Evolutionary conservation across 148 eudicot species (phyloP).

Genomic region (Camellia granthamiana): DNA sequence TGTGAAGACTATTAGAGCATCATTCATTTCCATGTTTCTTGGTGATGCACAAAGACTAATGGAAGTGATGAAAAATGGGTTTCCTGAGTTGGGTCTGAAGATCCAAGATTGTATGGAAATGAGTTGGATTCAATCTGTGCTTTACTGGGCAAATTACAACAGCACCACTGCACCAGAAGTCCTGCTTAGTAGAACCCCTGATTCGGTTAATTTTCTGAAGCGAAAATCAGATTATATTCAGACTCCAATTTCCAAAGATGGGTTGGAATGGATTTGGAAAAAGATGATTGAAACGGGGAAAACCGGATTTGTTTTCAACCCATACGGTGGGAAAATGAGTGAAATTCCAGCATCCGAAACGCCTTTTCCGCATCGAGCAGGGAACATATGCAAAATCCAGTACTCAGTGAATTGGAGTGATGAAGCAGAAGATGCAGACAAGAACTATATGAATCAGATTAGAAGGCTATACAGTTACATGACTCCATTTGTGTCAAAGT

Average conservation of each 20-base stretch:
- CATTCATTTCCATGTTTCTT: conserved; percentile 26
- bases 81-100: conserved; percentile 37
- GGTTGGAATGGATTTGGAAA: conserved; percentile 32
- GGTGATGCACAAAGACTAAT: conserved; percentile 28
- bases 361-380: conserved; percentile 41
- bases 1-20: conserved; percentile 10
- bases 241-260: conserved; percentile 31
- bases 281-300: conserved; percentile 35
- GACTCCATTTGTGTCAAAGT: conserved; percentile 39
- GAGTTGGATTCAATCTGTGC: conserved; percentile 38
- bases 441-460: conserved; percentile 12
- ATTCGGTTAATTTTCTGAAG: conserved; percentile 7
- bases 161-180: conserved; percentile 14
- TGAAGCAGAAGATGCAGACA: conserved; percentile 19
- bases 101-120: conserved; percentile 26
- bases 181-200: conserved; percentile 22
- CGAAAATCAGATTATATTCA: conserved; percentile 40
- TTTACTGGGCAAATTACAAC: conserved; percentile 23
- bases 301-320: conserved; percentile 27
- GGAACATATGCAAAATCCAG: conserved; percentile 33
- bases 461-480: conserved; percentile 21
- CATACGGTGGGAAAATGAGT: conserved; percentile 38
- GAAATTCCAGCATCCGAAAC: conserved; percentile 28
- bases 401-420: conserved; percentile 36
- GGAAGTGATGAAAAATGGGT: conserved; percentile 13